Evolutionary conservation across 257 asterid genomes (phyloP).

Genomic region (Scutellaria minor): DNA sequence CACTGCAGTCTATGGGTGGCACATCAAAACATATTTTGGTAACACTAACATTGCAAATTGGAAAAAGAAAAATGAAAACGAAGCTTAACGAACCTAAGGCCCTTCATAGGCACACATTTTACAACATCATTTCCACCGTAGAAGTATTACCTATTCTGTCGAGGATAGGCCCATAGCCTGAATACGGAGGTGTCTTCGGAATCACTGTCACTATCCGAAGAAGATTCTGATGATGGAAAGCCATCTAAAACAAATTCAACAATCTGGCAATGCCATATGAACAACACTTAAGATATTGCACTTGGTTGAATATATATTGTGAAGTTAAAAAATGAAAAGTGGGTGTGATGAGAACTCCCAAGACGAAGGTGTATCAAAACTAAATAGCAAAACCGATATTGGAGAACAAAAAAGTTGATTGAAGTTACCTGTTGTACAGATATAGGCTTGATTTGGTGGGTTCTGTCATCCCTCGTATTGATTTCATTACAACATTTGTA

Average conservation of each 20-base stretch:
- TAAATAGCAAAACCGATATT: not conserved
- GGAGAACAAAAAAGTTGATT: not conserved
- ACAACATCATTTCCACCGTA: no score
- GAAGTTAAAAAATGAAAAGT: not conserved
- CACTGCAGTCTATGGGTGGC: no score
- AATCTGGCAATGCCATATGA: slow-evolving; percentile 53
- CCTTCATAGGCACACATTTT: no score
- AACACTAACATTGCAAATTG: no score
- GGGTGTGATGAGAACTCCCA: not conserved
- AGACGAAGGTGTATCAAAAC: not conserved
- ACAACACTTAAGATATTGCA: not conserved
- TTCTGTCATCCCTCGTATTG: slow-evolving; percentile 22
- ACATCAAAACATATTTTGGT: no score
- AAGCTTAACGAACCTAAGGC: no score
- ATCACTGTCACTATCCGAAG: slow-evolving; percentile 69
- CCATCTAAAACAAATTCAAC: slow-evolving; percentile 55
- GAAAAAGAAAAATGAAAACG: no score
- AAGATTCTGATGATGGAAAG: slow-evolving; percentile 42
- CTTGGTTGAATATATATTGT: not conserved
- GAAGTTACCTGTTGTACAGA: slow-evolving; percentile 60
- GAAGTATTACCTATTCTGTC: not conserved
- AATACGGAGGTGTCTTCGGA: slow-evolving; percentile 44
- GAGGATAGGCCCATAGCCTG: slow-evolving; percentile 74
- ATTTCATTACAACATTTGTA: slow-evolving; percentile 49
- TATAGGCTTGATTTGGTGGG: slow-evolving; percentile 52